Conservation (phyloP, 2,329 filamentous ascomycete genomes). For the Penicillium sp. region DNA sequence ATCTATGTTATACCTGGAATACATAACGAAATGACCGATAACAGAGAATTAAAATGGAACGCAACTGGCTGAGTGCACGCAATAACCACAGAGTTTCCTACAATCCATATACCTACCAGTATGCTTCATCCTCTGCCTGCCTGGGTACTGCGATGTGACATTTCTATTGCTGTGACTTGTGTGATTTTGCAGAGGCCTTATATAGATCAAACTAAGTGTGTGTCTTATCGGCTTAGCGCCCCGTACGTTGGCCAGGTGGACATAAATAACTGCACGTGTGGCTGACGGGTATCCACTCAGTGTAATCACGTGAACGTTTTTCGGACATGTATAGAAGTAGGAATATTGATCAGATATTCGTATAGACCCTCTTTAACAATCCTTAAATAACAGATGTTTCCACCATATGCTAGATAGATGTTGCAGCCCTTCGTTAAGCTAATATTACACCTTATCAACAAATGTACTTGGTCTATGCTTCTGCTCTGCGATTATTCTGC, state of each 20-base stretch:
- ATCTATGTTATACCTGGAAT: too few relatives aligned
- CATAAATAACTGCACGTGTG: not conserved
- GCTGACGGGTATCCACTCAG: not conserved
- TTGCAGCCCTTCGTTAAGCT: not conserved
- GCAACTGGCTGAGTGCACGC: too few relatives aligned
- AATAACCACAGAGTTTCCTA: too few relatives aligned
- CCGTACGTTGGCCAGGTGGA: not conserved
- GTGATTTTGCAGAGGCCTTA: not conserved
- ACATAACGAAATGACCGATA: too few relatives aligned
- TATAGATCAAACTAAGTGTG: not conserved
- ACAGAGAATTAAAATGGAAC: too few relatives aligned
- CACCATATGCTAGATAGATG: not conserved
- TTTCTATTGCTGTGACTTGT: not conserved
- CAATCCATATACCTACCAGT: too few relatives aligned
- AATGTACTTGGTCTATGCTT: not conserved
- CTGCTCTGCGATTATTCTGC: conserved; percentile 23
- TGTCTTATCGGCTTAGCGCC: not conserved
- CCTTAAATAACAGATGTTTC: not conserved
- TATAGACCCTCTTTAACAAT: not conserved
- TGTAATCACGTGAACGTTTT: not conserved
- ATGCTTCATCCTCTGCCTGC: not conserved
- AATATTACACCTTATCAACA: not conserved
- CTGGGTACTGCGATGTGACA: not conserved
- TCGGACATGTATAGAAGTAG: not conserved
- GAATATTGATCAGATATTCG: not conserved